phyloP scores from a whole-genome alignment of 345 rosid genomes.

The Erodium maritimum region DNA sequence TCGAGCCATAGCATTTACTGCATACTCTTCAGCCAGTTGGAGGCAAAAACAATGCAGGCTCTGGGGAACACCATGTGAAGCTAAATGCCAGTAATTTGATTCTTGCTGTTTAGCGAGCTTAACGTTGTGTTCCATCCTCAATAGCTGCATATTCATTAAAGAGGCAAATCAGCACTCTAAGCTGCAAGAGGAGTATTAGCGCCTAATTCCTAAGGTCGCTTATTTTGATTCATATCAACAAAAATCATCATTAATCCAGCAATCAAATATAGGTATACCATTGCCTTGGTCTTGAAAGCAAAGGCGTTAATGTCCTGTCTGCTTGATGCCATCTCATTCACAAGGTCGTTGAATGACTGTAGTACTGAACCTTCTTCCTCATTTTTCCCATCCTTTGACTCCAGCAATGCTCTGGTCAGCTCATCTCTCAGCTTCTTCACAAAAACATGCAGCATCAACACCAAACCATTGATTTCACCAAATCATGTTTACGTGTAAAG shows the following conservation, averaged over 20 bases:
- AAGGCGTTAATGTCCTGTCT: conserved; percentile 60
- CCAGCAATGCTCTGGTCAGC: conserved; percentile 58
- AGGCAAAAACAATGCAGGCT: conserved; percentile 79
- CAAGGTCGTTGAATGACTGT: conserved; percentile 67
- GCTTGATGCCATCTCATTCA: conserved; percentile 45
- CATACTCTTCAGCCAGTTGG: conserved; percentile 76
- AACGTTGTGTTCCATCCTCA: conserved; percentile 61
- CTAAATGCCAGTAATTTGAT: conserved; percentile 78
- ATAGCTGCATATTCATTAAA: conserved; percentile 30
- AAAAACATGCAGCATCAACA: conserved; percentile 21
- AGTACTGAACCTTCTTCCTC: conserved; percentile 31
- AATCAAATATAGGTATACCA: conserved; percentile 34
- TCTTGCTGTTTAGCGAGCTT: conserved; percentile 67
- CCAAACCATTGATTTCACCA: conserved; percentile 2
- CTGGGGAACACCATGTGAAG: conserved; percentile 80
- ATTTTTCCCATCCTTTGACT: conserved; percentile 37
- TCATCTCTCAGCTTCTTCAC: conserved; percentile 60
- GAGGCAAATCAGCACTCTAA: conserved; percentile 2
- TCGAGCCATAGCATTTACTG: conserved; percentile 74
- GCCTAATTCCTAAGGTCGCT: no score
- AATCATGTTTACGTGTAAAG: conserved; percentile 18
- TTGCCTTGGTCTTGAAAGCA: conserved; percentile 68
- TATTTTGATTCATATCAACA: no score
- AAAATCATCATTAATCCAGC: no score
- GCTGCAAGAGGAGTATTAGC: no score